Evolutionary conservation across 129 eudicot species (phyloP).

Genomic region (Pulicaria dysenterica): DNA sequence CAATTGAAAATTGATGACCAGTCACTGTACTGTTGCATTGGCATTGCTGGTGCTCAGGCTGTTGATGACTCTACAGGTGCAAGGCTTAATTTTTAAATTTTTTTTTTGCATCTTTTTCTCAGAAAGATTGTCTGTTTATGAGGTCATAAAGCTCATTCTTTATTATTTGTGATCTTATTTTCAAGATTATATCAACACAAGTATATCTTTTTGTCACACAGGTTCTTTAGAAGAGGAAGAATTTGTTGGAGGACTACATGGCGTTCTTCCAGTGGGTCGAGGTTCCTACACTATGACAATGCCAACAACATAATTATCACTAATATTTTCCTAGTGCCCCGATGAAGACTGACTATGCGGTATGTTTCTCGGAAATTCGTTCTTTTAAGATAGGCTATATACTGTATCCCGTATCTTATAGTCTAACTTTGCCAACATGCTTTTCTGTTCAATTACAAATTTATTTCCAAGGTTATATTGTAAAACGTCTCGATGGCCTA

Average conservation of each 20-base stretch:
- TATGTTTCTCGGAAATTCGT: conserved; percentile 22
- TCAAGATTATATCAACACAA: background rate
- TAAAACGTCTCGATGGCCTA: too few relatives aligned
- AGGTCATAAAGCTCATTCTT: background rate
- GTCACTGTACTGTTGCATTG: conserved; percentile 86
- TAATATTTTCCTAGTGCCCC: conserved; percentile 22
- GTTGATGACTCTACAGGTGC: conserved; percentile 63
- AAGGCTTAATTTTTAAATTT: background rate
- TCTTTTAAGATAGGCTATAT: background rate
- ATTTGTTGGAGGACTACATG: conserved; percentile 60
- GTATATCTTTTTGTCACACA: conserved; percentile 11
- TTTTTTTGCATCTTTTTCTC: background rate
- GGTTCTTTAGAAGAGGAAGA: conserved; percentile 64
- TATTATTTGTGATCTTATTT: background rate
- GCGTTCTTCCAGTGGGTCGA: conserved; percentile 79
- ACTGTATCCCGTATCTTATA: background rate
- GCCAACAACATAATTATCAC: conserved; percentile 71
- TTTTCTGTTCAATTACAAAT: background rate
- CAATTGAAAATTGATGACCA: conserved; percentile 85
- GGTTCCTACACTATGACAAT: conserved; percentile 93
- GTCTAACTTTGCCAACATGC: background rate
- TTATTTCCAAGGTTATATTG: background rate
- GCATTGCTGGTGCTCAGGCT: conserved; percentile 87
- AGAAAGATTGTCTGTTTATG: background rate
- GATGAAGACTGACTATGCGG: conserved; percentile 32